phyloP scores from a whole-genome alignment of 2,329 filamentous ascomycete species.

The Chalaropsis thielavioides region DNA sequence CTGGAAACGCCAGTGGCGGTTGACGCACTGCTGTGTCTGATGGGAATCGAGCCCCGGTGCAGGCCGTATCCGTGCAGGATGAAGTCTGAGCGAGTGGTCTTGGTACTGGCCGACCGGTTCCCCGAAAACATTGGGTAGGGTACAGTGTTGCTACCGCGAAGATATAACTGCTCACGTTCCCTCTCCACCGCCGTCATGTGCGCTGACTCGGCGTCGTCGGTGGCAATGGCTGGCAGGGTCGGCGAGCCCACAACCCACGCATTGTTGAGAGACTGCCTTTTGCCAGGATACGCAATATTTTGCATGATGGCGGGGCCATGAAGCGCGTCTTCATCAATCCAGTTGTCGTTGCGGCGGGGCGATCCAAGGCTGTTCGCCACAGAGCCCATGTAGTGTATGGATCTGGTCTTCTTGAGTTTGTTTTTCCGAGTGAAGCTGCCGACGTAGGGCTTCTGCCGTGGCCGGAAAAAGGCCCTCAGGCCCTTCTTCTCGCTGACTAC shows the following conservation, averaged over 20 bases:
- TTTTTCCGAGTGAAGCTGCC: not conserved
- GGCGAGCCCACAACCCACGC: constrained; percentile 11
- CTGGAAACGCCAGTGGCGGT: not conserved
- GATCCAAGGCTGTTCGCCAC: not conserved
- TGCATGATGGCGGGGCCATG: constrained; percentile 1
- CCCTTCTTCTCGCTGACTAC: not conserved
- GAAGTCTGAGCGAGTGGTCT: not conserved
- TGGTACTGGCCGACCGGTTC: not conserved
- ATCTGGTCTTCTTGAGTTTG: not conserved
- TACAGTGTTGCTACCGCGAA: not conserved
- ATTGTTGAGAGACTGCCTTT: not conserved
- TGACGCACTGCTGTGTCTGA: not conserved
- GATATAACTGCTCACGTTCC: constrained; percentile 13
- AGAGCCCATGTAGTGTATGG: not conserved
- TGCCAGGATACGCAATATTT: not conserved
- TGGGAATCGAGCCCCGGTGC: not conserved
- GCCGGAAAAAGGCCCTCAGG: constrained; percentile 1
- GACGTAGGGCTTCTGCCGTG: constrained; percentile 1
- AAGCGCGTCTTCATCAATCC: constrained; percentile 12
- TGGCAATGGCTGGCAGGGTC: constrained; percentile 11
- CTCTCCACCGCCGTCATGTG: constrained; percentile 1
- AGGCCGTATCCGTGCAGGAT: not conserved
- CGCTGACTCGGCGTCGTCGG: not conserved
- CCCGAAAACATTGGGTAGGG: constrained; percentile 15
- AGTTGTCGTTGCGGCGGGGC: constrained; percentile 1